A percentile compares a stretch with the other conserved stretches of the same genome.
Evolutionary conservation across 805 yeast genomes (phyloP).

Genomic region (Yarrowia phangngaensis): DNA sequence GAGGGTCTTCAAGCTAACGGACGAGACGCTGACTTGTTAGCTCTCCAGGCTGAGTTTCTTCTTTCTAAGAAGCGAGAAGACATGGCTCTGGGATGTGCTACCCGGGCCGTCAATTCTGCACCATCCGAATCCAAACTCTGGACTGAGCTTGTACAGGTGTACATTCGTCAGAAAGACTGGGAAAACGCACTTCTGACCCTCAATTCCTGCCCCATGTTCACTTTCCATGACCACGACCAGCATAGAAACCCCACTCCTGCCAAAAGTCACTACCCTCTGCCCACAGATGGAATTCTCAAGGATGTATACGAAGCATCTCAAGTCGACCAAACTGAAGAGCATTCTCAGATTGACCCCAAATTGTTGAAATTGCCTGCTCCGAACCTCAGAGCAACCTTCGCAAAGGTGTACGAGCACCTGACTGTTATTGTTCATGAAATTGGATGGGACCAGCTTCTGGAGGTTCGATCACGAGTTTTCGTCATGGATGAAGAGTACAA

Average conservation of each 20-base stretch:
- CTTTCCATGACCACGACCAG: slow-evolving; percentile 46
- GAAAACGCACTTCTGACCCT: slow-evolving; percentile 60
- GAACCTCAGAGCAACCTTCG: slow-evolving; percentile 51
- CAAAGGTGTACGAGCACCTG: slow-evolving; percentile 62
- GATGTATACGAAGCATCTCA: slow-evolving; percentile 45
- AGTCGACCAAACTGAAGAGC: slow-evolving; percentile 33
- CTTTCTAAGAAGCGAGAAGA: slow-evolving; percentile 51
- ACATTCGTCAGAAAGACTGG: slow-evolving; percentile 54
- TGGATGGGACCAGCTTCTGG: slow-evolving; percentile 81
- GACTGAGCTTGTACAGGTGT: slow-evolving; percentile 59
- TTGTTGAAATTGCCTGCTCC: slow-evolving; percentile 52
- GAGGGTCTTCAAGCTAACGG: slow-evolving; percentile 44
- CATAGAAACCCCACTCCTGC: slow-evolving; percentile 46
- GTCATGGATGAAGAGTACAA: slow-evolving; percentile 75
- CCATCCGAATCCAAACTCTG: slow-evolving; percentile 76
- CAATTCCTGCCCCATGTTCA: slow-evolving; percentile 72
- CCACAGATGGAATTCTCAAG: slow-evolving; percentile 51
- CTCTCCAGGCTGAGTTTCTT: slow-evolving; percentile 62
- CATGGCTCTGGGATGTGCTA: slow-evolving; percentile 57
- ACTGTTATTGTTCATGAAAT: slow-evolving; percentile 60
- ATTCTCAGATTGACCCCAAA: slow-evolving; percentile 45
- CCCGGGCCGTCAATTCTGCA: slow-evolving; percentile 57
- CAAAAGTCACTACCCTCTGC: slow-evolving; percentile 48
- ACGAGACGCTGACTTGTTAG: slow-evolving; percentile 55
- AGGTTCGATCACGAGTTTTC: slow-evolving; percentile 64